Base-by-base conservation (phyloP, 164 flowering plant species). In the Buxus sempervirens region DNA sequence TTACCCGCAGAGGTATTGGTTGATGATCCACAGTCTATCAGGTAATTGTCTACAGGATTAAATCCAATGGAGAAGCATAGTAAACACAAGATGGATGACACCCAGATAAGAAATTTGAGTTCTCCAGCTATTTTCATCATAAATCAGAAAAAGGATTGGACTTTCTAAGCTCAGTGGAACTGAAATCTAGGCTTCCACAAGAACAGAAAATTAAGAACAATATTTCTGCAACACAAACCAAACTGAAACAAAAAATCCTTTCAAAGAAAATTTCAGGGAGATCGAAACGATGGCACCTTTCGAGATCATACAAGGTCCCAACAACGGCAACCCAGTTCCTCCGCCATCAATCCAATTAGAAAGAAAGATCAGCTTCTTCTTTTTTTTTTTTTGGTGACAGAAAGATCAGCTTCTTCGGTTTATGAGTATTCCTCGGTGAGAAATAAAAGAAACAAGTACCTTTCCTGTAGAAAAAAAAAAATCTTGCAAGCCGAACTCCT, bases 1-100 rank as follows among this genome's bases (percentile, higher is more conserved):
- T 45, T 69, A 22, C 79, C 82, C 5, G 85, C 76, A 0, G 81
- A 72, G 4, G 85, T 70, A 73, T 83, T 75, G 25, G 67, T 56
- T 51, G 74, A 19, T 18, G 95, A 86, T 60, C 97, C 97, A 76
- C 95, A 91, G 51, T 86, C 79, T 53, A 91, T 76, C 24, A 83
- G 84, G 69, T 85, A 84, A 66, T 72, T 78, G 32, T 88, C 93
- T 9, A 64, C 71, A 18, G 96, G 95, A 74, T 5, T 67, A 73
- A 77, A 88, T 45, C 80, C 86, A 53, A 19, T 12, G 54, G 73
- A 77, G 42, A 70, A 67, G 49, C 71, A 63, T 9, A 36, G 64
- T 25, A 80, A 70, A 28, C 58, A 72, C 63, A 79, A 49, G 0
- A 84, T 23, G 18, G 66, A 72, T 36, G 71, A 75, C 66, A 70